Percentiles rank a stretch among this genome's conserved stretches.
These are phyloP conservation scores for Rosa multiflora DNA, from an alignment of 306 rosid genomes.

Conservation along the genomic window DNA sequence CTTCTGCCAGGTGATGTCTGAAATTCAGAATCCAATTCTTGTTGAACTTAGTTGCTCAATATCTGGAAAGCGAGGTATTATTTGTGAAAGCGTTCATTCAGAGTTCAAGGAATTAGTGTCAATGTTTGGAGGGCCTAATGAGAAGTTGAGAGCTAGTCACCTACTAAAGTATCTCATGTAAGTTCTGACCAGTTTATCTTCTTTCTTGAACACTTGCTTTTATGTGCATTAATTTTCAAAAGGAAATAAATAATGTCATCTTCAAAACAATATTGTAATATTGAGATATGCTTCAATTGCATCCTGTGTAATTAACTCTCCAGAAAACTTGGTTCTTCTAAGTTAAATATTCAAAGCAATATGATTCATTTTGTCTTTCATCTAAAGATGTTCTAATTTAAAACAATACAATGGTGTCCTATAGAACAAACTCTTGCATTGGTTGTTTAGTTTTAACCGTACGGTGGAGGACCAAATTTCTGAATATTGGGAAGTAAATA, in stretches of 20 bases:
- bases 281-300: not conserved
- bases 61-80: slow-evolving; percentile 67
- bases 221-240: slow-evolving; percentile 13
- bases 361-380: not conserved
- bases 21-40: slow-evolving; percentile 70
- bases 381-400: not conserved
- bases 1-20: slow-evolving; percentile 69
- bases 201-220: slow-evolving; percentile 10
- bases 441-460: not conserved
- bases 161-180: slow-evolving; percentile 66
- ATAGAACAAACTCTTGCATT: not conserved
- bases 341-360: not conserved
- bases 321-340: not conserved
- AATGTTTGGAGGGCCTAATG: slow-evolving; percentile 91
- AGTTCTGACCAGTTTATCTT: slow-evolving; percentile 31
- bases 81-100: slow-evolving; percentile 66
- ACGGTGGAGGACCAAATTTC: not conserved
- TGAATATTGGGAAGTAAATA: not conserved
- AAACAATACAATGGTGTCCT: not conserved
- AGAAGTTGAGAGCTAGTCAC: slow-evolving; percentile 68
- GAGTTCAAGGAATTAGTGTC: slow-evolving; percentile 75
- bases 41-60: slow-evolving; percentile 48
- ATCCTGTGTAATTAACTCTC: not conserved
- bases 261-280: not conserved
- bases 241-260: not conserved